phyloP scores from a whole-genome alignment of 2,329 filamentous ascomycete genomes.

The Aspergillus tubingensis region DNA sequence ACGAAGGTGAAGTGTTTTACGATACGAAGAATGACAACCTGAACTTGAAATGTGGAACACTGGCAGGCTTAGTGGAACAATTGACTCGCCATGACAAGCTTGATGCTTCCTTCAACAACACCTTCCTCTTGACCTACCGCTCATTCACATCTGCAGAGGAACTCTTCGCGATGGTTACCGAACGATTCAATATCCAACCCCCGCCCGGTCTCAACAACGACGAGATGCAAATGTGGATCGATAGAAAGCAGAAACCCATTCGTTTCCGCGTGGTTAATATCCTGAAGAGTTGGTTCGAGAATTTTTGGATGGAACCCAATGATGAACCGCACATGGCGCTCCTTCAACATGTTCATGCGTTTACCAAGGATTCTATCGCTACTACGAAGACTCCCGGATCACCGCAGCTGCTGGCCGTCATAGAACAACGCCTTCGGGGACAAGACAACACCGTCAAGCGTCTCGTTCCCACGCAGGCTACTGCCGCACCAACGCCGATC shows the following conservation, averaged over 20 bases:
- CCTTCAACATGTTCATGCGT: conserved; percentile 84
- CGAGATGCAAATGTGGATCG: conserved; percentile 85
- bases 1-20: conserved; percentile 86
- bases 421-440: conserved; percentile 85
- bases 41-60: conserved; percentile 82
- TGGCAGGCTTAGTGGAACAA: conserved; percentile 88
- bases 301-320: conserved; percentile 96
- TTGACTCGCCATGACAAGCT: conserved; percentile 93
- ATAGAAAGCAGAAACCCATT: conserved; percentile 94
- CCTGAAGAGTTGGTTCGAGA: conserved; percentile 96
- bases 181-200: conserved; percentile 89
- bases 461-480: conserved; percentile 81
- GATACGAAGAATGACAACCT: conserved; percentile 77
- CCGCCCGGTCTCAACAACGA: conserved; percentile 73
- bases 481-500: conserved; percentile 81
- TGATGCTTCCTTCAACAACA: conserved; percentile 94
- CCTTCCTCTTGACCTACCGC: conserved; percentile 92
- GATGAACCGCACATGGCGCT: conserved; percentile 83
- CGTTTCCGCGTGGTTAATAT: conserved; percentile 97
- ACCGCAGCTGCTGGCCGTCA: conserved; percentile 76
- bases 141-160: conserved; percentile 92
- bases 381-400: conserved; percentile 91
- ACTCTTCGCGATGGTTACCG: conserved; percentile 88
- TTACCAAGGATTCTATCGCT: conserved; percentile 88
- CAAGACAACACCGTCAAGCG: conserved; percentile 85